These are phyloP conservation scores for Phyllosticta citriasiana DNA, from an alignment of 2,329 filamentous ascomycete genomes.

Conservation along the genomic window DNA sequence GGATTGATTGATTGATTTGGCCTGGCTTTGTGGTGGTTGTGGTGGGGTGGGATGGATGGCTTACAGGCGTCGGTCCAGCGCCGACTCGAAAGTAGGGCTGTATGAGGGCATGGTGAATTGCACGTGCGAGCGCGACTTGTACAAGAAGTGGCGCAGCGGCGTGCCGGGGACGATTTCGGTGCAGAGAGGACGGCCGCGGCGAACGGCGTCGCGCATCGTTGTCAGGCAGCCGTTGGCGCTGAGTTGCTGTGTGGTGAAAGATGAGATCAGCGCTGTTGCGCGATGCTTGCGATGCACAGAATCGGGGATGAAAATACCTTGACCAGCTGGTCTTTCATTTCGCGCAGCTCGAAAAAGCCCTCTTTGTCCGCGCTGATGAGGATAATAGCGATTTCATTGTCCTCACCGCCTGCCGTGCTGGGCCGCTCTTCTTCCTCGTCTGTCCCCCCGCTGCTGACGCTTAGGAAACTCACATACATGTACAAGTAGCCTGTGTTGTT, in stretches of 20 bases:
- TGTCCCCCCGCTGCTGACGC: conserved; percentile 43
- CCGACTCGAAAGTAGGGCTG: conserved; percentile 53
- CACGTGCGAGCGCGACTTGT: conserved; percentile 89
- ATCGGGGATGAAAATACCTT: conserved; percentile 31
- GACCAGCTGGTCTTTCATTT: conserved; percentile 54
- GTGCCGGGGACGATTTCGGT: conserved; percentile 71
- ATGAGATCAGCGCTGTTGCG: not conserved
- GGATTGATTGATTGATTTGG: too few species aligned
- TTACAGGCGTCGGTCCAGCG: conserved; percentile 54
- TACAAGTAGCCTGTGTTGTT: conserved; percentile 95
- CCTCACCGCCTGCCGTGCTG: conserved; percentile 28
- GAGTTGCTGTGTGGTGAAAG: conserved; percentile 47
- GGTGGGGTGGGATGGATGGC: conserved; percentile 4
- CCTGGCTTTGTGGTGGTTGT: not conserved
- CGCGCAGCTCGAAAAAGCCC: conserved; percentile 80
- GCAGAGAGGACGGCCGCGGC: conserved; percentile 58
- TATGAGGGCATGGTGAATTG: conserved; percentile 90
- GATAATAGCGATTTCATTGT: conserved; percentile 77
- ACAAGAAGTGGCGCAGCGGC: conserved; percentile 81
- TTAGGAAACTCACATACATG: conserved; percentile 97
- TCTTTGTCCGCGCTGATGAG: conserved; percentile 90
- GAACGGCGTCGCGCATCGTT: conserved; percentile 62
- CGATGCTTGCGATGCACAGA: not conserved
- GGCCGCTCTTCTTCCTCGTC: conserved; percentile 33
- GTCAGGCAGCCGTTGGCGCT: conserved; percentile 65